Base-by-base conservation (phyloP, 139 green algal species). In the Micromonas commoda region DNA sequence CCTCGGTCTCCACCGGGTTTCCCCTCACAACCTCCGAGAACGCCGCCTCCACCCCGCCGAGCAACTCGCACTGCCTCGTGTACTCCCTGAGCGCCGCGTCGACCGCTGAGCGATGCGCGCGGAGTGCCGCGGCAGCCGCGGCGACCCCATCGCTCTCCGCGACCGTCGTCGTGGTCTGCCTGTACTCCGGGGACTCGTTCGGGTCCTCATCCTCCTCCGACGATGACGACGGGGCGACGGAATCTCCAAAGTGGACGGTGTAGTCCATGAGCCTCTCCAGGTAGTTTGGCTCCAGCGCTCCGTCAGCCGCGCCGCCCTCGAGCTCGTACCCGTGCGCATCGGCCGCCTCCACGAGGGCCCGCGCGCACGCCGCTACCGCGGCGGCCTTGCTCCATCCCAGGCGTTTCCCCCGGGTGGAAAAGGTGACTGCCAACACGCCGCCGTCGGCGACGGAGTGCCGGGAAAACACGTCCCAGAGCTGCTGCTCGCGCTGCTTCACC, bases 371-470 rank as follows among this genome's bases (percentile, higher is more conserved):
- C 5, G 21, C n/a, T 4, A 75, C 68, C 37, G 68, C 35, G 24
- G 23, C 23, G 19, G 37, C 35, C 34, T 75, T 75, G 24, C 37
- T 75, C 37, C 37, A 64, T 1, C 68, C 68, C 6, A 3, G 13
- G n/a, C 68, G 68, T 39, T 75, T 75, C 3, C 68, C 68, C 21
- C 68, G 68, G 6, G 72, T 78, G 45, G 33, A 65, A 53, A 78
- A 78, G 29, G 72, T 78, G 19, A 78, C 72, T 9, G 72, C 72
- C 23, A 78, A 33, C 21, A 78, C 53, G 33, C 72, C 72, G 21
- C 53, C 53, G 29, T 78, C 57, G 21, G 53, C 53, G 26, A 78
- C 33, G 26, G 57, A 51, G 53, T 78, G 72, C 21, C 57, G 24
- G 16, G 54, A 69, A 29, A 78, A 78, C 26, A 78, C 72, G 53